Percentiles rank a stretch among this genome's conserved stretches.
Conservation (phyloP, 176 grass and related monocot species). For the Avena insularis region DNA sequence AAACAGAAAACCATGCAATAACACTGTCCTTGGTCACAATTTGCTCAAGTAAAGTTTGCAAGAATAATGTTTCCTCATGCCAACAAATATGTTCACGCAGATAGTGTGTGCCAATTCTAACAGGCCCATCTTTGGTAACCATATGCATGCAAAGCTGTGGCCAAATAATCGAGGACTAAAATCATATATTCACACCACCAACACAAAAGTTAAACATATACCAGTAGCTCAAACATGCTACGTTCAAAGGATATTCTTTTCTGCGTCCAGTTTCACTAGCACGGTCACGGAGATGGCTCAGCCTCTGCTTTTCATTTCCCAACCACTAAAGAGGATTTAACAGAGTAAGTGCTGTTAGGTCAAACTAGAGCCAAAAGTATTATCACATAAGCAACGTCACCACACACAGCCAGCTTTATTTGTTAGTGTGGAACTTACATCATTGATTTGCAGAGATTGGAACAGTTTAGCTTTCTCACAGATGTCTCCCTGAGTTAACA, state of each 20-base stretch:
- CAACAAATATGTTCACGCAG: background rate
- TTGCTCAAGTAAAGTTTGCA: conserved; percentile 5
- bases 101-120: conserved; percentile 27
- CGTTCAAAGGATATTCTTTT: conserved; percentile 97
- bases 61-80: conserved; percentile 22
- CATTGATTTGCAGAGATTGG: conserved; percentile 79
- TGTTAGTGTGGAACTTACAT: conserved; percentile 59
- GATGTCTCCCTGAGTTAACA: conserved; percentile 70
- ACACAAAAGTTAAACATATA: background rate
- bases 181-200: conserved; percentile 20
- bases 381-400: conserved; percentile 35
- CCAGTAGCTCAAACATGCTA: conserved; percentile 40
- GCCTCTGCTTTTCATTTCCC: conserved; percentile 87
- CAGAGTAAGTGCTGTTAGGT: conserved; percentile 31
- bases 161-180: conserved; percentile 28
- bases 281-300: conserved; percentile 94
- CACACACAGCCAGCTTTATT: conserved; percentile 29
- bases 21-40: conserved; percentile 13
- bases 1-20: conserved; percentile 1
- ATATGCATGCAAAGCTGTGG: conserved; percentile 13
- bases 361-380: conserved; percentile 32
- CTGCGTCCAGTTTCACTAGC: conserved; percentile 96
- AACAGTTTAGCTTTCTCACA: conserved; percentile 74
- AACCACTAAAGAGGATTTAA: conserved; percentile 69
- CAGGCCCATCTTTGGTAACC: background rate